These are phyloP conservation scores for Phytophthora pisi DNA, from an alignment of 352 stramenopile species.

Conservation along the genomic window DNA sequence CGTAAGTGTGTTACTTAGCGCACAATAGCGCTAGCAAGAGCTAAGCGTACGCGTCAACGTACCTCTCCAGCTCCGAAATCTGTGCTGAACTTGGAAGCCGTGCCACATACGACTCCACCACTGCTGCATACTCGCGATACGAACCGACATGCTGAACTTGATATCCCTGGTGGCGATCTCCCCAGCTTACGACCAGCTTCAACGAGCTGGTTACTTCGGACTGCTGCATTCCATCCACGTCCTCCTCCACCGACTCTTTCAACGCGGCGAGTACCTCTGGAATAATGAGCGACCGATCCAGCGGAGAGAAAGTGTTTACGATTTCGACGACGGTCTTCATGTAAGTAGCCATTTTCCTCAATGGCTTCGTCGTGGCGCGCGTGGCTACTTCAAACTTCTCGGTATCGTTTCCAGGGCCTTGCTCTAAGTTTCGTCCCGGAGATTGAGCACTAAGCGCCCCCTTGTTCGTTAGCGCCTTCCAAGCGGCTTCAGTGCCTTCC, in stretches of 20 bases:
- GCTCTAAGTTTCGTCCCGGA: not conserved
- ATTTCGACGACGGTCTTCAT: conserved; percentile 10
- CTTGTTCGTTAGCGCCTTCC: not conserved
- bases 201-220: conserved; percentile 6
- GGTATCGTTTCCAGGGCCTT: no score
- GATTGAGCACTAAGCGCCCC: no score
- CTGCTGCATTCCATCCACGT: not conserved
- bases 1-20: no score
- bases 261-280: not conserved
- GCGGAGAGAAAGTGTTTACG: not conserved
- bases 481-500: not conserved
- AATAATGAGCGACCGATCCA: not conserved
- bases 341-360: not conserved
- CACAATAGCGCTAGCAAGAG: no score
- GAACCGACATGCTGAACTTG: not conserved
- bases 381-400: not conserved
- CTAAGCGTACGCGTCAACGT: not conserved
- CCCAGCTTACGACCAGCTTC: not conserved
- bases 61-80: not conserved
- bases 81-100: not conserved
- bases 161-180: not conserved
- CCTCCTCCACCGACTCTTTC: conserved; percentile 3
- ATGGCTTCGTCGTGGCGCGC: not conserved
- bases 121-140: conserved; percentile 3
- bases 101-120: not conserved